These are phyloP conservation scores for Parathielavia hyrcaniae DNA, from an alignment of 495 filamentous ascomycete genomes.

Conservation along the genomic window DNA sequence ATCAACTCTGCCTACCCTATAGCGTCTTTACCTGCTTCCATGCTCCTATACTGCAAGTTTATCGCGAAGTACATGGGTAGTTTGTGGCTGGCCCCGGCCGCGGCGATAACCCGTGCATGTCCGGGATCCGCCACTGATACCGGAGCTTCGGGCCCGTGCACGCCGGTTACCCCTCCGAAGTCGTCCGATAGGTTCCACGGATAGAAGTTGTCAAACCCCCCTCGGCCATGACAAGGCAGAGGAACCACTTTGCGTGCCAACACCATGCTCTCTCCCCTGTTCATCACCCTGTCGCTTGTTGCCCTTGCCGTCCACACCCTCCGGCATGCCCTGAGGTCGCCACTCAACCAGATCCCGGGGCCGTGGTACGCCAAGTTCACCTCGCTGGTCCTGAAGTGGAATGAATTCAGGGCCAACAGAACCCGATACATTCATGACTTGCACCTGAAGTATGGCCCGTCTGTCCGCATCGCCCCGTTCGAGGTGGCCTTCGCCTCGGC, in stretches of 20 bases:
- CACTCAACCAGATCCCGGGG: constrained; percentile 47
- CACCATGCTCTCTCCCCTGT: constrained; percentile 20
- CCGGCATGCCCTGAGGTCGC: constrained; percentile 30
- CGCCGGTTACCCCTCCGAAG: constrained; percentile 15
- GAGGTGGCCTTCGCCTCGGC: constrained; percentile 56
- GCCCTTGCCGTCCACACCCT: constrained; percentile 22
- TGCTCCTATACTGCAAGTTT: too few species aligned
- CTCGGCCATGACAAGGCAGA: neutral
- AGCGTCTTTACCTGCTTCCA: too few species aligned
- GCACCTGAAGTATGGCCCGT: constrained; percentile 51
- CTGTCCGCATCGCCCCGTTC: constrained; percentile 53
- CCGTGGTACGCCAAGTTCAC: constrained; percentile 50
- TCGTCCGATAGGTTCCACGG: neutral
- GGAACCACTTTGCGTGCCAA: too few species aligned
- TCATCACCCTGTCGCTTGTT: constrained; percentile 20
- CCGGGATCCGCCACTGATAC: neutral
- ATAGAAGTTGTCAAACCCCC: too few species aligned
- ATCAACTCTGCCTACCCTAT: too few species aligned
- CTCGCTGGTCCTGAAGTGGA: constrained; percentile 48
- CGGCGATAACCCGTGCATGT: neutral
- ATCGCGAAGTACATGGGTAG: too few species aligned
- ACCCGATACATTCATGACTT: constrained; percentile 51
- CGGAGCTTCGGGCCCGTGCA: constrained; percentile 9
- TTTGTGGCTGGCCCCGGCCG: too few species aligned
- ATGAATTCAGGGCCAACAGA: constrained; percentile 51